Conservation (phyloP, 1,284 basidiomycete genomes). For the Mycosarcoma maydis region DNA sequence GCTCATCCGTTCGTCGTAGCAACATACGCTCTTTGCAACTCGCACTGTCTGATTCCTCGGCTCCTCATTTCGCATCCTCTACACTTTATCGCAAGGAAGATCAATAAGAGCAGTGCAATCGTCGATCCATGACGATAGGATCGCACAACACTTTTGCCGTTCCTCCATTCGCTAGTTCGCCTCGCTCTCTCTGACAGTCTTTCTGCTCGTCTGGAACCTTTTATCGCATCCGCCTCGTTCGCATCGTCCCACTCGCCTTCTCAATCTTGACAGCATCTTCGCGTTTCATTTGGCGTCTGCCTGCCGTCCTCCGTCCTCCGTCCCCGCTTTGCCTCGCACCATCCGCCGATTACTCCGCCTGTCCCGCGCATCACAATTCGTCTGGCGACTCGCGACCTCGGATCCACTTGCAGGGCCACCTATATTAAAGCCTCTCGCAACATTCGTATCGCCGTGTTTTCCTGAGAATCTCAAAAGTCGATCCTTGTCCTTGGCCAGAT, state of each 20-base stretch:
- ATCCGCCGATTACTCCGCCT: constrained; percentile 4
- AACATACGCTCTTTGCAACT: neutral
- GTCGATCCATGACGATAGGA: constrained; percentile 9
- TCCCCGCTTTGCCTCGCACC: neutral
- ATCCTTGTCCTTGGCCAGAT: too few relatives aligned
- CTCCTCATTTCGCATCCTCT: neutral
- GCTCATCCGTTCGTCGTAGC: neutral
- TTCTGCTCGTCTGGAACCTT: too few relatives aligned
- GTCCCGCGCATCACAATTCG: neutral
- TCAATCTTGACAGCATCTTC: neutral
- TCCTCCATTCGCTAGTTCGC: constrained; percentile 1
- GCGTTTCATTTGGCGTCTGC: constrained; percentile 3
- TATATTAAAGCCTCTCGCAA: too few relatives aligned
- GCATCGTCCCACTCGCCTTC: constrained; percentile 10
- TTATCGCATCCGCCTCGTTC: neutral
- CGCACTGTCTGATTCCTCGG: neutral
- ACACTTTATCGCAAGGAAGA: neutral
- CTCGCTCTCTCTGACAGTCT: neutral
- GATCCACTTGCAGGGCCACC: too few relatives aligned
- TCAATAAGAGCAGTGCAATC: neutral
- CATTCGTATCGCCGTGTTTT: neutral
- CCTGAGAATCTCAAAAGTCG: neutral
- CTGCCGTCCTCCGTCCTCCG: neutral
- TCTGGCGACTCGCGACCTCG: neutral
- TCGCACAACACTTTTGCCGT: constrained; percentile 1